phyloP scores from a whole-genome alignment of 805 yeast genomes.

The Candida saitoana region DNA sequence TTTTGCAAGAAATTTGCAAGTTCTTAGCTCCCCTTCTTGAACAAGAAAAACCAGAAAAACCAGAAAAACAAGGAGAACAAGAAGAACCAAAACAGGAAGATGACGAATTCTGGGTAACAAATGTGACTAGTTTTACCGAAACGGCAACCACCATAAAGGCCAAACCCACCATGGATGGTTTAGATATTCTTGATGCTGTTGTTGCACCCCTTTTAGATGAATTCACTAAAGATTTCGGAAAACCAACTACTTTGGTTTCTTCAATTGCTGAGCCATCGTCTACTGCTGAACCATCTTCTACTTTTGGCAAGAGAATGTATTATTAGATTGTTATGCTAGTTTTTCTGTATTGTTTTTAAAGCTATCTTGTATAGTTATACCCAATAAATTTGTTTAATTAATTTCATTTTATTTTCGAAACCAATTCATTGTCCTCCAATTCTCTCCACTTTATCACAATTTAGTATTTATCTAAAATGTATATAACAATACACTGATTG shows the following conservation, averaged over 20 bases:
- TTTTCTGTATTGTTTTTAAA: too few relatives aligned
- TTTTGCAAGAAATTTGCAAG: slow-evolving; percentile 12
- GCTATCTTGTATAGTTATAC: too few relatives aligned
- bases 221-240: neutral
- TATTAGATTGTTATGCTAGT: neutral
- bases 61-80: neutral
- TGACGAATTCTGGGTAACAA: neutral
- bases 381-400: too few relatives aligned
- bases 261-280: slow-evolving; percentile 11
- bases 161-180: neutral
- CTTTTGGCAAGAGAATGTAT: neutral
- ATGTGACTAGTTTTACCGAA: neutral
- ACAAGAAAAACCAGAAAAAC: slow-evolving; percentile 4
- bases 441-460: too few relatives aligned
- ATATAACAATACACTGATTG: too few relatives aligned
- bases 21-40: slow-evolving; percentile 4
- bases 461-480: too few relatives aligned
- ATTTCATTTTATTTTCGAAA: too few relatives aligned
- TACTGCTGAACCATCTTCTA: neutral
- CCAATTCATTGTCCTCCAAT: too few relatives aligned
- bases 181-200: neutral
- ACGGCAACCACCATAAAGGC: slow-evolving; percentile 8
- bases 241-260: slow-evolving; percentile 21
- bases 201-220: neutral
- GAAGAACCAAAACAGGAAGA: neutral